Evolutionary conservation across 176 grass and related monocot genomes (phyloP), one percentile per base, ranked within the genome.

Genomic region (Panicum miliaceum): DNA sequence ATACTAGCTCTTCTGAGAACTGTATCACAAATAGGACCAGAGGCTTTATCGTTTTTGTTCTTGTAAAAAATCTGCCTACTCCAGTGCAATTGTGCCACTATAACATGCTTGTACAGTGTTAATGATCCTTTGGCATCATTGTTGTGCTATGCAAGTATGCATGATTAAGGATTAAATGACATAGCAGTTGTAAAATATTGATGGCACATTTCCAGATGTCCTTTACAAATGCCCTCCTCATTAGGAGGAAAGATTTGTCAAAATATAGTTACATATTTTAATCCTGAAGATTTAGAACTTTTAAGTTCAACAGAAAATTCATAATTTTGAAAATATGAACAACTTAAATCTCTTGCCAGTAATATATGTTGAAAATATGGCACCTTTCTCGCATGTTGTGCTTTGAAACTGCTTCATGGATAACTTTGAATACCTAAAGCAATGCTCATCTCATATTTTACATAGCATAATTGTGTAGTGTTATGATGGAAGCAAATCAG

Each of bases 21-120:
- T 32, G 29, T 32, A 32, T 32, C 29, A 32, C 38, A 23, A 26
- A 71, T 16, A 14, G 25, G 42, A 13, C 43, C 6, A 47, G 47
- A 15, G n/a, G 7, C 0, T 57, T 57, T 57, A 57, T n/a, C 20
- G 0, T 46, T 71, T 27, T 71, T 46, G 37, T 42, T 36, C 22
- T 43, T 48, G 23, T 29, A 64, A 41, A 41, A 43, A 54, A 46
- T 70, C 50, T 66, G 5, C 23, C 6, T n/a, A 51, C 56, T 27
- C 7, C 45, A 53, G 45, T 45, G 35, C 16, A 73, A 58, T 43
- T 71, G 19, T 38, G 37, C 42, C 68, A 54, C 16, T 27, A 16
- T 59, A 16, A n/a, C 36, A 75, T 74, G 60, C 72, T 84, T 89
- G 26, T 10, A 20, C 61, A 52, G 56, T 75, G 59, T 58, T 68